phyloP scores from a whole-genome alignment of 108 stramenopile species.

The Fistulifera solaris region DNA sequence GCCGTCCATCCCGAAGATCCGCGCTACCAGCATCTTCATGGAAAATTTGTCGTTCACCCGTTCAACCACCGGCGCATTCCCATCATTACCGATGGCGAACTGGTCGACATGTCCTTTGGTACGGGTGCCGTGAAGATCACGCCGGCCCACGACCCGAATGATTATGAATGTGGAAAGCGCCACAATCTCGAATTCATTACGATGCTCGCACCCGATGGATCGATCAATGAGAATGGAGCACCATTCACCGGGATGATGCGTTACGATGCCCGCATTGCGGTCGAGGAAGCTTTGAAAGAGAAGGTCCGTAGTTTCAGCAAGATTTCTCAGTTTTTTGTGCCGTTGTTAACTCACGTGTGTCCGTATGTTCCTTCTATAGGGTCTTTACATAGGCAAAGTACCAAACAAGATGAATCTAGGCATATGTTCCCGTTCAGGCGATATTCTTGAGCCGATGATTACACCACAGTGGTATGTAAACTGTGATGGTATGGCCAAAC shows the following conservation, averaged over 20 bases:
- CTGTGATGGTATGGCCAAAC: constrained; percentile 91
- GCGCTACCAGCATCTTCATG: constrained; percentile 96
- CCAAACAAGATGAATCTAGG: constrained; percentile 96
- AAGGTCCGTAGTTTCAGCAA: constrained; percentile 29
- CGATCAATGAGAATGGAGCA: constrained; percentile 83
- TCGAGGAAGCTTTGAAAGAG: constrained; percentile 91
- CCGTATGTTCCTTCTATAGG: constrained; percentile 18
- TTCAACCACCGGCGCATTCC: constrained; percentile 92
- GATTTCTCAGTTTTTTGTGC: background rate
- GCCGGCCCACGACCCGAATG: constrained; percentile 98
- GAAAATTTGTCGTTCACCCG: constrained; percentile 91
- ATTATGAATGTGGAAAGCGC: constrained; percentile 96
- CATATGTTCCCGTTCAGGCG: constrained; percentile 93
- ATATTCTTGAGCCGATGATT: constrained; percentile 98
- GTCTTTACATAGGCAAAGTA: constrained; percentile 90
- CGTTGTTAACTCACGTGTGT: constrained; percentile 1
- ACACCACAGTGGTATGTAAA: constrained; percentile 99
- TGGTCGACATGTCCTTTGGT: constrained; percentile 98
- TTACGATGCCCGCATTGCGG: constrained; percentile 94
- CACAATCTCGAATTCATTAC: constrained; percentile 93
- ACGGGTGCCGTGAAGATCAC: constrained; percentile 99
- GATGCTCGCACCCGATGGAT: constrained; percentile 82
- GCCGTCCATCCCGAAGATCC: constrained; percentile 97
- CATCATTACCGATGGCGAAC: constrained; percentile 83
- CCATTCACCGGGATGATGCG: constrained; percentile 96